Conservation (phyloP, 495 filamentous ascomycete species). For the Penicillium fimorum region DNA sequence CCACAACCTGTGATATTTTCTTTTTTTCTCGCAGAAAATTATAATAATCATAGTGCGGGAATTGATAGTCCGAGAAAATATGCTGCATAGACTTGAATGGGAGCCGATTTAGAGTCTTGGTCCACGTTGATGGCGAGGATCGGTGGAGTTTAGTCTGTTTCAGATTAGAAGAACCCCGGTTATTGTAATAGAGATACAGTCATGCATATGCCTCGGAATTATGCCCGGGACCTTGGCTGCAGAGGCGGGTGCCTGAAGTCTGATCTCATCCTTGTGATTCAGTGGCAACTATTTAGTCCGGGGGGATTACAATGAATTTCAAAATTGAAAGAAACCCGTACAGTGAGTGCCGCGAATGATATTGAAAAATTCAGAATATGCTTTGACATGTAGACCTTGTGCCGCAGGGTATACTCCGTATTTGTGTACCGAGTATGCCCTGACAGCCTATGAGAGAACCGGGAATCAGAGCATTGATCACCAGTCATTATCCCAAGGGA, state of each 20-base stretch:
- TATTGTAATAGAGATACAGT: neutral
- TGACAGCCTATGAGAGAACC: neutral
- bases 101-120: neutral
- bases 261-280: conserved; percentile 7
- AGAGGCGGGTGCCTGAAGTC: conserved; percentile 2
- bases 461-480: neutral
- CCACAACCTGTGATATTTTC: conserved; percentile 2
- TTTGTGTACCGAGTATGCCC: neutral
- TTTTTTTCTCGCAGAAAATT: neutral
- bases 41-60: neutral
- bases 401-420: neutral
- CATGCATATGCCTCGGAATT: conserved; percentile 3
- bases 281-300: conserved; percentile 6
- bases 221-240: neutral
- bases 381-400: neutral
- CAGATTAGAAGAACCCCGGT: neutral
- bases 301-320: neutral
- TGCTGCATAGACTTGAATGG: neutral
- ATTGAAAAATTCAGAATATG: neutral
- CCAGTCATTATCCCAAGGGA: neutral
- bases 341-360: neutral
- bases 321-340: neutral
- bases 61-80: neutral
- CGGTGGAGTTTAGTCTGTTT: neutral
- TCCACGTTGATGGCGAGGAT: neutral